Percentiles rank a stretch among this genome's conserved stretches.
Conservation (phyloP, 805 yeast genomes). For the Candida mattraensis region DNA sequence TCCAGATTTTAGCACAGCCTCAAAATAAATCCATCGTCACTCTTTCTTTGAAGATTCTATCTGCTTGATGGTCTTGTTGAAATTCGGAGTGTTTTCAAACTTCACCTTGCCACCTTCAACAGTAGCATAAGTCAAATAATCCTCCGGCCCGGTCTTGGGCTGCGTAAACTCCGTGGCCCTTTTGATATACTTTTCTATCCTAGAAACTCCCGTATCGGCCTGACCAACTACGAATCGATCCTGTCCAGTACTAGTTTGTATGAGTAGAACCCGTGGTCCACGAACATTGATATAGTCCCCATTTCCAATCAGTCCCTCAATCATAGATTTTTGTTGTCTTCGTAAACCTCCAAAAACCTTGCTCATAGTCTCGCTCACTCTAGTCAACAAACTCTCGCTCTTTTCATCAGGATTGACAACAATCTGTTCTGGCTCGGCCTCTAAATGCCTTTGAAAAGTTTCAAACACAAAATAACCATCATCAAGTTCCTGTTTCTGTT, state of each 20-base stretch:
- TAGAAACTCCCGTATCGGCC: slow-evolving; percentile 7
- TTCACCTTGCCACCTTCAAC: slow-evolving; percentile 42
- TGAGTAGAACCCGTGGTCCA: slow-evolving; percentile 54
- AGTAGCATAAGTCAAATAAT: slow-evolving; percentile 48
- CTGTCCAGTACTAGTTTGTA: slow-evolving; percentile 43
- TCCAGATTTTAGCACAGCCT: too few relatives aligned
- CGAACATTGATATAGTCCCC: slow-evolving; percentile 47
- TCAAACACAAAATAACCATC: slow-evolving; percentile 21
- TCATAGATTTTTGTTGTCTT: slow-evolving; percentile 4
- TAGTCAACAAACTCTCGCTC: slow-evolving; percentile 4
- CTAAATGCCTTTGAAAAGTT: slow-evolving; percentile 15
- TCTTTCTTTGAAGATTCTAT: slow-evolving; percentile 26
- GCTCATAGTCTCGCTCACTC: background rate
- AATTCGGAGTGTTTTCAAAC: slow-evolving; percentile 46
- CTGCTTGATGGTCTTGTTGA: slow-evolving; percentile 36
- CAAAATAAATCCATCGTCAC: slow-evolving; percentile 3
- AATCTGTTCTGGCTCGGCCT: slow-evolving; percentile 10
- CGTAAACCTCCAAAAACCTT: slow-evolving; percentile 1
- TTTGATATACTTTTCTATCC: slow-evolving; percentile 26
- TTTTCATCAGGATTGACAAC: slow-evolving; percentile 16
- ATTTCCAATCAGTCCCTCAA: slow-evolving; percentile 31
- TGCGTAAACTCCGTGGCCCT: slow-evolving; percentile 17
- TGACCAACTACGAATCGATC: slow-evolving; percentile 23
- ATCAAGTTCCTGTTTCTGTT: slow-evolving; percentile 45
- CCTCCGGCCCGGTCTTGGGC: slow-evolving; percentile 35